Base-by-base conservation (phyloP, 495 filamentous ascomycete species). In the Penicillium fimorum region DNA sequence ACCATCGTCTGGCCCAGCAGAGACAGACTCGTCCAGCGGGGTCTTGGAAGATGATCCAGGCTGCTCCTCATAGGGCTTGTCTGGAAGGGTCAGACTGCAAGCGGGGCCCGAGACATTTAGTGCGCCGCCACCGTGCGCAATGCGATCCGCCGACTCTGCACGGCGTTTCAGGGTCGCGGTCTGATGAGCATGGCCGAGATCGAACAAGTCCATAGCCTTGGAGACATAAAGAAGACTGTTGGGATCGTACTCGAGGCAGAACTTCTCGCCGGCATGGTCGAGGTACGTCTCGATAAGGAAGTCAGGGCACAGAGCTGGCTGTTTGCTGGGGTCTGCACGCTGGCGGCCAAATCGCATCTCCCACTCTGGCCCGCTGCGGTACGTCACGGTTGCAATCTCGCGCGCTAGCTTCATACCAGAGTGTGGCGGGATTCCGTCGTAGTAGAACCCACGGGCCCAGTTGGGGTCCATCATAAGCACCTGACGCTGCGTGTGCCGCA, bases 191-290 rank as follows among this genome's bases (percentile, higher is more conserved):
- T 74, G 71, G 33, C 94, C 93, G 0, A 99, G 82, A 67, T 99
- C 94, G 68, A 99, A 99, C 12, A 97, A 80, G 64, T 97, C 94
- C 94, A 99, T 99, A 12, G 95, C 95, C 72, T 99, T 99, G 62
- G 90, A 96, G 30, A 97, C 88, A 68, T 99, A 99, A 29, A 99
- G 80, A 10, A 97, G 79, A 68, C 91, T 96, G 75, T 99, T 99
- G 18, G 94, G 84, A 64, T 99, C 94, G 68, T 97, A 97, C 56
- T 94, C 91, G n/a, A 99, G 80, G 70, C 91, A 97, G 72, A 95
- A 99, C 70, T 99, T 99, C 77, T 99, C 94, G 42, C 94, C 94
- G 2, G 94, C 95, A 65, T 99, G 94, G 70, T 99, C 94, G 30
- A 99, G 83, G 66, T 99, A 99, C 0, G 94, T 99, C 67, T 99